Conservation (phyloP, 75 land plant genomes). For the Picea sitchensis region DNA sequence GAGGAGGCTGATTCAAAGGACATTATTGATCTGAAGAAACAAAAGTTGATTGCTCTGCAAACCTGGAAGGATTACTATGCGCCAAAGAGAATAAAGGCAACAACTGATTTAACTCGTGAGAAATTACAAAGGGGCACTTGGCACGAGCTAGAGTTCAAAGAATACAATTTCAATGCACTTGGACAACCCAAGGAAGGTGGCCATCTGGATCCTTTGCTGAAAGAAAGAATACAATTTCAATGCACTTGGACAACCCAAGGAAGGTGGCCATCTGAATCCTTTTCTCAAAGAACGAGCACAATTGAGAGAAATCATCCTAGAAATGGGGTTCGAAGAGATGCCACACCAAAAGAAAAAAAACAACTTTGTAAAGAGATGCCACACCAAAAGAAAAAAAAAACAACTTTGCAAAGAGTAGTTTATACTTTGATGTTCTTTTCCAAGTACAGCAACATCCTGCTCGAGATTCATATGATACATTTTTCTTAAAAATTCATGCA, state of each 20-base stretch:
- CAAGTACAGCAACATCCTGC: no score
- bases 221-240: slow-evolving; percentile 92
- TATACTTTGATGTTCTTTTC: no score
- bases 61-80: slow-evolving; percentile 77
- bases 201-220: slow-evolving; percentile 84
- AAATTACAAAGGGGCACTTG: slow-evolving; percentile 82
- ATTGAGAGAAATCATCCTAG: slow-evolving; percentile 20
- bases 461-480: no score
- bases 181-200: slow-evolving; percentile 73
- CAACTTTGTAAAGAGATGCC: no score
- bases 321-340: no score
- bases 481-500: no score
- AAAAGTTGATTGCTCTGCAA: slow-evolving; percentile 64
- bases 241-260: slow-evolving; percentile 65
- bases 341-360: no score
- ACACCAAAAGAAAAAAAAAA: no score
- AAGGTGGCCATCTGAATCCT: slow-evolving; percentile 85
- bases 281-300: slow-evolving; percentile 94
- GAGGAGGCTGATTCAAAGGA: slow-evolving; percentile 39
- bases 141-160: slow-evolving; percentile 77
- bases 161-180: slow-evolving; percentile 78
- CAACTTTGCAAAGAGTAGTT: no score
- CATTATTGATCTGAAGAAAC: slow-evolving; percentile 53
- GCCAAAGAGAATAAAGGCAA: slow-evolving; percentile 68
- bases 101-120: slow-evolving; percentile 90